Conservation (phyloP, 129 eudicot species). For the Artemisia tridentata region DNA sequence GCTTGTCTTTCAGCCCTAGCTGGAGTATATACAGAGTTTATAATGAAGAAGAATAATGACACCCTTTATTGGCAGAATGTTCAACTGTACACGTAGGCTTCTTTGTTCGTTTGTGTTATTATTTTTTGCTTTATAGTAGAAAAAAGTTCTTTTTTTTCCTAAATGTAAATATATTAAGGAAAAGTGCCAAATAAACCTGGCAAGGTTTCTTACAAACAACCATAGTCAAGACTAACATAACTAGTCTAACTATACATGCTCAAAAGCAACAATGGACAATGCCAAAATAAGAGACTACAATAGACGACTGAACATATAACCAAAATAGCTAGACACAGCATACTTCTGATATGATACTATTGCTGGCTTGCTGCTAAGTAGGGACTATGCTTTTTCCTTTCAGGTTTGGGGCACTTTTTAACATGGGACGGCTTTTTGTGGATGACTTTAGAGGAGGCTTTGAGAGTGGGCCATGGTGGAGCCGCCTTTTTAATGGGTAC, state of each 20-base stretch:
- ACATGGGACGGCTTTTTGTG: conserved; percentile 66
- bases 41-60: conserved; percentile 94
- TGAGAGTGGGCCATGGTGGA: conserved; percentile 94
- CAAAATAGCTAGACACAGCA: too few species aligned
- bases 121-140: conserved; percentile 8
- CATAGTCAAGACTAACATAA: too few species aligned
- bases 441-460: conserved; percentile 93
- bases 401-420: conserved; percentile 91
- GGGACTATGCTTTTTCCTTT: conserved; percentile 7
- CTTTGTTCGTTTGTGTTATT: neutral
- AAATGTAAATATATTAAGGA: too few species aligned
- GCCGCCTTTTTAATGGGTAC: conserved; percentile 81
- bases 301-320: too few species aligned
- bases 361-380: neutral
- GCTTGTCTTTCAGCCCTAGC: conserved; percentile 98
- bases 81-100: conserved; percentile 79
- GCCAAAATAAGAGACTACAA: too few species aligned
- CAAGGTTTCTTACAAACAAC: too few species aligned
- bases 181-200: too few species aligned
- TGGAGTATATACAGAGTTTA: conserved; percentile 94
- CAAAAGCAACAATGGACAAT: too few species aligned
- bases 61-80: conserved; percentile 95
- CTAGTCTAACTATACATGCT: too few species aligned
- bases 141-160: too few species aligned
- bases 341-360: conserved; percentile 4